Evolutionary conservation across 257 asterid genomes (phyloP).

Genomic region (Nicotiana otophora): DNA sequence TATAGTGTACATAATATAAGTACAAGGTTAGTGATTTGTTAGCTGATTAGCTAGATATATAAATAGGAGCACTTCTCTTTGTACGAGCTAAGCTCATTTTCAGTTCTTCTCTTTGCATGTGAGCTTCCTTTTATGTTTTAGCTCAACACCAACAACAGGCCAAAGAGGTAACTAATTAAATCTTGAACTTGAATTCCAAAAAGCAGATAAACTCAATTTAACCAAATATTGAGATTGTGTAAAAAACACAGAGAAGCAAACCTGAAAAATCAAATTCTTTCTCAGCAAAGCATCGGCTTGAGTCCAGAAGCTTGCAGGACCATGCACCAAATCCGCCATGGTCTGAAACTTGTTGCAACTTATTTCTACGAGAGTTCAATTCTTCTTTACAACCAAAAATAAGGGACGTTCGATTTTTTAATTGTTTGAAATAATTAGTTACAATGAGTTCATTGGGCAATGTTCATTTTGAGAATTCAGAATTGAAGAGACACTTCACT

Average conservation of each 20-base stretch:
- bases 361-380: background rate
- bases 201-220: background rate
- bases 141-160: background rate
- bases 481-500: no score
- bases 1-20: no score
- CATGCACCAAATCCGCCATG: slow-evolving; percentile 41
- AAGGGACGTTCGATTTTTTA: no score
- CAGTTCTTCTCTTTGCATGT: no score
- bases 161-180: background rate
- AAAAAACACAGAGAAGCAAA: background rate
- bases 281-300: slow-evolving; percentile 89
- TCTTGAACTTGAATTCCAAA: background rate
- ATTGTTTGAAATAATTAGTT: no score
- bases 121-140: no score
- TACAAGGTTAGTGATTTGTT: no score
- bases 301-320: slow-evolving; percentile 67
- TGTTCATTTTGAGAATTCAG: background rate
- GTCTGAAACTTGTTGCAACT: background rate
- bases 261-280: slow-evolving; percentile 91
- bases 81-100: no score
- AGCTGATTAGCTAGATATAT: no score
- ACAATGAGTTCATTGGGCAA: background rate
- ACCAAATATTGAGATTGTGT: no score
- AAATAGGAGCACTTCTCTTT: no score
- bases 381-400: no score